Evolutionary conservation across 1,284 basidiomycete species (phyloP).

Genomic region (Moesziomyces sp.): DNA sequence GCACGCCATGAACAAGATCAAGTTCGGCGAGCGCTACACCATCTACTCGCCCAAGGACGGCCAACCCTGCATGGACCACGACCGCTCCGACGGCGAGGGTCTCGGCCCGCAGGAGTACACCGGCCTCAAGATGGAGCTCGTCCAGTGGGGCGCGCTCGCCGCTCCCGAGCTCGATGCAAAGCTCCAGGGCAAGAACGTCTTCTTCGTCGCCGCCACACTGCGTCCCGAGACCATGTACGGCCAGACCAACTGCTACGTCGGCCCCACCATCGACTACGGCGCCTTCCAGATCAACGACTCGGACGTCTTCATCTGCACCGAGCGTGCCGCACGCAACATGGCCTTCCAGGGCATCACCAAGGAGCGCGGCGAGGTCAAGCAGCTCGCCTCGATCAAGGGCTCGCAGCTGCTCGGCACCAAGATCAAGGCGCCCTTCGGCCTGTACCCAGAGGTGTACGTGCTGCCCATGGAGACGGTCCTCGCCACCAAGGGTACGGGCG

Average conservation of each 20-base stretch:
- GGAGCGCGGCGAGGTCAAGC: slow-evolving; percentile 67
- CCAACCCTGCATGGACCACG: slow-evolving; percentile 99
- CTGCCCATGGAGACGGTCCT: slow-evolving; percentile 98
- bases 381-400: slow-evolving; percentile 71
- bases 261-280: slow-evolving; percentile 89
- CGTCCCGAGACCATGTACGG: slow-evolving; percentile 98
- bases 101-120: slow-evolving; percentile 97
- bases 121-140: slow-evolving; percentile 91
- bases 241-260: slow-evolving; percentile 98
- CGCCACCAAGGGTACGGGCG: slow-evolving; percentile 96
- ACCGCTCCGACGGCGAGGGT: slow-evolving; percentile 93
- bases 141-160: slow-evolving; percentile 70
- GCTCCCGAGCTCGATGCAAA: slow-evolving; percentile 74
- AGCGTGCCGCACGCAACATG: slow-evolving; percentile 95
- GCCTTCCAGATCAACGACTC: slow-evolving; percentile 79
- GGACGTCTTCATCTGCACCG: slow-evolving; percentile 84
- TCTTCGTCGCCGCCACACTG: slow-evolving; percentile 92
- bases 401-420: slow-evolving; percentile 86
- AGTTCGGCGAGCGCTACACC: slow-evolving; percentile 98
- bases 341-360: slow-evolving; percentile 84
- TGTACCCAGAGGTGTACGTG: slow-evolving; percentile 89
- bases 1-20: slow-evolving; percentile 71
- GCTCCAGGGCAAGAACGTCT: slow-evolving; percentile 82
- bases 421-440: slow-evolving; percentile 85
- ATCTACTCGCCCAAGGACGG: slow-evolving; percentile 99